phyloP scores from a whole-genome alignment of 2,329 filamentous ascomycete species.

The Cladorrhinum sp. region DNA sequence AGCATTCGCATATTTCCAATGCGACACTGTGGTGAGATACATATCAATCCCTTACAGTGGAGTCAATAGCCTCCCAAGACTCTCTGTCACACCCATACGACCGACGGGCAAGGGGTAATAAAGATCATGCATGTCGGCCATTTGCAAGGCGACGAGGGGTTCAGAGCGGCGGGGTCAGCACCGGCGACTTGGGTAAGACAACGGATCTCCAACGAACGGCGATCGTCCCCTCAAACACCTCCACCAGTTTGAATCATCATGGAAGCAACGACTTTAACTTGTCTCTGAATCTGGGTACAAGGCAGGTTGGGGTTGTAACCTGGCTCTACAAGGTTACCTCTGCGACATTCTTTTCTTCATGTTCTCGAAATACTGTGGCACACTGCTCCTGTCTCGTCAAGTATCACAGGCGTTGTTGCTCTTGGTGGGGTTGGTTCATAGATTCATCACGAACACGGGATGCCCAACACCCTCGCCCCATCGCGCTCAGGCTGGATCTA shows the following conservation, averaged over 20 bases:
- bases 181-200: constrained; percentile 14
- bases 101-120: neutral
- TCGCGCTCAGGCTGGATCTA: neutral
- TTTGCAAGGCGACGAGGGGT: constrained; percentile 3
- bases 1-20: neutral
- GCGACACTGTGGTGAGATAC: neutral
- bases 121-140: neutral
- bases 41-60: no score
- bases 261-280: neutral
- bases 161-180: constrained; percentile 1
- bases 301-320: neutral
- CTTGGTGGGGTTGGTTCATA: constrained; percentile 5
- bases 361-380: neutral
- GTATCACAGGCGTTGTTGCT: constrained; percentile 1
- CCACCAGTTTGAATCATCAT: neutral
- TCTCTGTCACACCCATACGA: no score
- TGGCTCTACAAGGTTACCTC: no score
- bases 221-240: neutral
- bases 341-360: neutral
- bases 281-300: neutral
- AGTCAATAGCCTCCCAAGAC: neutral
- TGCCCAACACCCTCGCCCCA: neutral
- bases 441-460: neutral
- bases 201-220: constrained; percentile 1
- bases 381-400: neutral